Base-by-base conservation (phyloP, 805 yeast genomes). In the Metschnikowia aberdeeniae region DNA sequence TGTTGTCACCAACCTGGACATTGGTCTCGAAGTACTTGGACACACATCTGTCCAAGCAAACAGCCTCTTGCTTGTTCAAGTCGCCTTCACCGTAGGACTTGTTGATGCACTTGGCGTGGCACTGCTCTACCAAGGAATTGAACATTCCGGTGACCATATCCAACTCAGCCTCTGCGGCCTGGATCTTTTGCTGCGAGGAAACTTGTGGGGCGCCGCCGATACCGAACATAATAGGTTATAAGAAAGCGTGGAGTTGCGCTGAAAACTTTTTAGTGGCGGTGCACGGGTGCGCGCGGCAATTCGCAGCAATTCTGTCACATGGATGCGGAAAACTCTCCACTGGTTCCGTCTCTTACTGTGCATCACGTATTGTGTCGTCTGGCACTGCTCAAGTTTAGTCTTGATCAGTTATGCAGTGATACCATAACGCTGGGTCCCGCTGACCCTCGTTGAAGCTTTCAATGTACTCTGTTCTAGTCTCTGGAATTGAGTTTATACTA, bases 131-230 rank as follows among this genome's bases (percentile, higher is more conserved):
- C 59, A 90, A 75, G 60, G 83, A 56, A 80, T 92, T 92, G 81
- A 92, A 92, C 97, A 92, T 89, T 57, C 93, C 96, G 33, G 97
- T 90, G 57, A 92, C 96, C 82, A 93, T 85, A 67, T 92, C 99
- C 55, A 92, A 78, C 69, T 92, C 99, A 46, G 96, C 87, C 72
- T 92, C 98, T 42, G 99, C 99, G 55, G 96, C 96, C 60, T 77
- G 77, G 50, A 86, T 75, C 66, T 86, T 86, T 65, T 84, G 89
- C 53, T 83, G 85, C 34, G 89, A 77, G 22, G 85, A 73, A 53
- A 82, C 61, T 64, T 83, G 87, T 52, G 92, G 90, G 54, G 85
- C 76, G 48, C 80, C 76, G 51, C 84, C 84, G 53, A 86, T 75
- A 58, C 92, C 92, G 62, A 86, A 76, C 92, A 85, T 85, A 27